phyloP scores from a whole-genome alignment of 1,284 basidiomycete species.

The Moniliella sp. region DNA sequence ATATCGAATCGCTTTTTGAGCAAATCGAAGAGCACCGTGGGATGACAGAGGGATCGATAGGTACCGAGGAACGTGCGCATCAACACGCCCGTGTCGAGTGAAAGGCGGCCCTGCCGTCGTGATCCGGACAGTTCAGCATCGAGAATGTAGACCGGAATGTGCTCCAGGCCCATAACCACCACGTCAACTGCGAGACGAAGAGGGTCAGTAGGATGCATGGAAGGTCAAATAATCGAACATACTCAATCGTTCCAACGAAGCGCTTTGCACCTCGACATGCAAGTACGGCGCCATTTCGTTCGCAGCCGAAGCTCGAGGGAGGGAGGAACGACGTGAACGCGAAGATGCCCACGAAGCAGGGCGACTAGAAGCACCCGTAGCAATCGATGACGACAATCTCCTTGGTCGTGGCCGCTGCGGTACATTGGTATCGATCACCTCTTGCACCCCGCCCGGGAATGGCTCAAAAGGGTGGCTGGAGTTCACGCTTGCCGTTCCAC shows the following conservation, averaged over 20 bases:
- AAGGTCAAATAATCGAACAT: conserved; percentile 1
- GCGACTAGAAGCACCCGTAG: conserved; percentile 8
- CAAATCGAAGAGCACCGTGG: conserved; percentile 21
- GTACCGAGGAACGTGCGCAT: conserved; percentile 22
- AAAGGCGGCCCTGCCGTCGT: conserved; percentile 7
- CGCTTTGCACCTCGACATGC: conserved; percentile 18
- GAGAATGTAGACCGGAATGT: conserved; percentile 8
- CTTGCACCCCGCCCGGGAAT: no score
- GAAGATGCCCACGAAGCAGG: conserved; percentile 24
- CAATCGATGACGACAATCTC: conserved; percentile 9
- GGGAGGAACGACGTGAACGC: conserved; percentile 19
- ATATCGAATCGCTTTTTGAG: conserved; percentile 19
- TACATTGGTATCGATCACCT: no score
- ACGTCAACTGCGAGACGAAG: conserved; percentile 12
- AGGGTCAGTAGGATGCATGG: background rate
- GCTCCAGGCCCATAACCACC: conserved; percentile 25
- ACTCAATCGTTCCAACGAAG: conserved; percentile 16
- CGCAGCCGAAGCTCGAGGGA: conserved; percentile 22
- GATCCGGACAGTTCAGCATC: no score
- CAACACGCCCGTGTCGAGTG: conserved; percentile 16
- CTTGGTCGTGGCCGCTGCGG: no score
- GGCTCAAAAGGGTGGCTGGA: no score
- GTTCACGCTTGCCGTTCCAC: no score
- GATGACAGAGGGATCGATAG: conserved; percentile 14
- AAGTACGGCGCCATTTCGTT: conserved; percentile 11